Evolutionary conservation across 2,329 filamentous ascomycete species (phyloP), one percentile per base, ranked within the genome.

Genomic region (Aspergillus jensenii): DNA sequence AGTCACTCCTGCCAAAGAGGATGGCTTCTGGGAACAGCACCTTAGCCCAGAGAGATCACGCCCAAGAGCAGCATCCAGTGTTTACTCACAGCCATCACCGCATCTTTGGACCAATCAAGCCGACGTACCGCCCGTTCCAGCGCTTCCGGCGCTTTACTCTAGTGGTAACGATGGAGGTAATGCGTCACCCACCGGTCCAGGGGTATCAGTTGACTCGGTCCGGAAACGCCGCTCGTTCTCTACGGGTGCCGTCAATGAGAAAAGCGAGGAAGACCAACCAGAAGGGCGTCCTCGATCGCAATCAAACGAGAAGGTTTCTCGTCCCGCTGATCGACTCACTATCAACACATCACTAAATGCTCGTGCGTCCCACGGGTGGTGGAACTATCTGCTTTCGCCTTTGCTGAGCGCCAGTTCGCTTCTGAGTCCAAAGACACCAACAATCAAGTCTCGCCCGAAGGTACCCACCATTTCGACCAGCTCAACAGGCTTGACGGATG

Each of bases 291-390:
- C 59, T 21, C 59, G 67, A 21, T 65, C 70, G 11, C 62, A 61
- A 49, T 74, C 69, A 17, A 65, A 67, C 31, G 72, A 73, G 44
- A 71, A 67, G 44, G 62, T 64, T 46, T 61, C 70, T 33, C 63
- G 64, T n/a, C 69, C 71, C 4, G 62, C 74, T 21, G 64, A 65
- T 37, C 67, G 65, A 7, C 64, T 71, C 4, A 75, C 71, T 40
- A 67, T 76, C 19, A 74, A 75, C 50, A 74, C 74, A 4, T 64
- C 74, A 21, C 59, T 68, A 4, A 73, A 68, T 41, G 69, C 75
- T 47, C 79, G 71, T 31, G 68, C 74, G 25, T 81, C 79, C 0
- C 76, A 80, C 56, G 79, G 79, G 17, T 81, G 79, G 79, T 81
- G 79, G 79, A 81, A 75, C 27, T 72, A 76, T 46, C 67, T 81